Evolutionary conservation across 495 filamentous ascomycete genomes (phyloP).

Genomic region (Daldinia loculata): DNA sequence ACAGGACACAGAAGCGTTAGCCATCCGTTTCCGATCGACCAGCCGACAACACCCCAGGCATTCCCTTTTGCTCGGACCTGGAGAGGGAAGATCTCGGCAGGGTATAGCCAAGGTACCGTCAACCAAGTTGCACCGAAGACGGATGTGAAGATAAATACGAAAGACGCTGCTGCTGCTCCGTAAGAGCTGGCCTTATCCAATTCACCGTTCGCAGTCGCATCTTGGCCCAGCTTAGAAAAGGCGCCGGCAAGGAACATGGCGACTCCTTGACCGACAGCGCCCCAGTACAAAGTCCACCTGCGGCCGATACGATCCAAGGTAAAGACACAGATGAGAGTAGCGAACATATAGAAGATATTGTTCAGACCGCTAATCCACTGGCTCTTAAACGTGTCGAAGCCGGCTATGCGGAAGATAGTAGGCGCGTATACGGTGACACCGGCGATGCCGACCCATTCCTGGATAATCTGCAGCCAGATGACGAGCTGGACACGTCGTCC

Average conservation of each 20-base stretch:
- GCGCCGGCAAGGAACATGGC: slow-evolving; percentile 63
- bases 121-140: slow-evolving; percentile 78
- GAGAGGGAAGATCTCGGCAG: slow-evolving; percentile 76
- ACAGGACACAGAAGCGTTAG: slow-evolving; percentile 68
- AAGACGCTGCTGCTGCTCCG: slow-evolving; percentile 69
- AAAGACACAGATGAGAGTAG: slow-evolving; percentile 69
- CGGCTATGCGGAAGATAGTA: slow-evolving; percentile 73
- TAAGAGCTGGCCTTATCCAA: slow-evolving; percentile 57
- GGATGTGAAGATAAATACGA: slow-evolving; percentile 75
- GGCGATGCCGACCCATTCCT: slow-evolving; percentile 78
- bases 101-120: slow-evolving; percentile 75
- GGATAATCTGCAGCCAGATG: slow-evolving; percentile 77
- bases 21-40: slow-evolving; percentile 78
- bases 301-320: slow-evolving; percentile 74
- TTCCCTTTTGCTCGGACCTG: slow-evolving; percentile 74
- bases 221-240: slow-evolving; percentile 51
- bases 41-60: slow-evolving; percentile 78
- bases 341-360: slow-evolving; percentile 69
- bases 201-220: slow-evolving; percentile 46
- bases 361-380: slow-evolving; percentile 76
- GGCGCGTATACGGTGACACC: slow-evolving; percentile 73
- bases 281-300: slow-evolving; percentile 74
- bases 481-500: slow-evolving; percentile 73
- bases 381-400: slow-evolving; percentile 65
- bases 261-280: slow-evolving; percentile 68